Base-by-base conservation (phyloP, 2,329 filamentous ascomycete genomes). In the Corynespora cassiicola region DNA sequence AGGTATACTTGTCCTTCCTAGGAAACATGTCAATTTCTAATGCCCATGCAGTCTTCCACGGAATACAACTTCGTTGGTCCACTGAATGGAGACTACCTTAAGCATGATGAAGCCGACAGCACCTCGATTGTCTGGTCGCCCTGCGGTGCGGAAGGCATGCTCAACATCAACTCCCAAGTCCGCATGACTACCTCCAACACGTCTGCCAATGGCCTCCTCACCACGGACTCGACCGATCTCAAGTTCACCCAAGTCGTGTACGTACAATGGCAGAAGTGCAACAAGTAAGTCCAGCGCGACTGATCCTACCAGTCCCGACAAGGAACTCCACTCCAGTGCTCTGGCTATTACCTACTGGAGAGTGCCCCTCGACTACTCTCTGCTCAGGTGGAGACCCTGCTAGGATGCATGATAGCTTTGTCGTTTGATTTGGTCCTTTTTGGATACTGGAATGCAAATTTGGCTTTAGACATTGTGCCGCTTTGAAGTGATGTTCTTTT, bases 131-230 rank as follows among this genome's bases (percentile, higher is more conserved):
- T 79, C 43, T 79, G 76, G 76, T 78, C 75, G 31, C 75, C 75
- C 11, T 79, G 76, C 63, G 75, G 76, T 35, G 57, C 63, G 15
- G 67, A 72, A 24, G 74, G 74, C 40, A 63, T 75, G 46, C 69
- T 79, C 52, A 79, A 79, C 65, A 75, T 79, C 68, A 78, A 79
- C 67, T 77, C 74, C 19, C 73, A 77, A 53, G 67, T 69, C 50
- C 72, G 72, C 46, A 57, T 76, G 42, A 64, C 60, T 6, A 53
- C 52, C 40, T 52, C 52, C 19, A 56, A 59, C 46, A 18, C 52
- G 18, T 54, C 52, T 5, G 65, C 64, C 23, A 61, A 50, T 15
- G 74, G 73, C 39, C 52, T 72, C 12, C 63, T 77, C 46, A 75
- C 73, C 31, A 73, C 72, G 49, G 73, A 77, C 54, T 74, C 73